Percentiles rank a stretch among this genome's conserved stretches.
Evolutionary conservation across 352 stramenopile species (phyloP).

Genomic region (Globisporangium irregulare): DNA sequence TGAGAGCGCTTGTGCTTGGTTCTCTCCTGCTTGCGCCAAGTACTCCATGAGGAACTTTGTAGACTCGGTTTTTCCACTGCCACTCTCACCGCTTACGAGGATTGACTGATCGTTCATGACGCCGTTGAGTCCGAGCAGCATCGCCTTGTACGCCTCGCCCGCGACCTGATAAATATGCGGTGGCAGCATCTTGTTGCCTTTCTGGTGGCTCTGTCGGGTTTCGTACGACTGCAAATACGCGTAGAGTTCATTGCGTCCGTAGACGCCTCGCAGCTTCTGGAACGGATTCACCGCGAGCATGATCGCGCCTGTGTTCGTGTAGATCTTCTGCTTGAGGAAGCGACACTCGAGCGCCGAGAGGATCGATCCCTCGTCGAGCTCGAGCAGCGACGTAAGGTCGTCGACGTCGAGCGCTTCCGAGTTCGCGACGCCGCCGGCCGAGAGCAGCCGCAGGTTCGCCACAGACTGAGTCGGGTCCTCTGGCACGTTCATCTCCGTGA

Average conservation of each 20-base stretch:
- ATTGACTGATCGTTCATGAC: constrained; percentile 76
- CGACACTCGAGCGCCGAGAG: constrained; percentile 65
- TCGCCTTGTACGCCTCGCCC: constrained; percentile 75
- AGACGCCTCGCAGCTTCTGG: constrained; percentile 62
- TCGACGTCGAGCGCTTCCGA: constrained; percentile 51
- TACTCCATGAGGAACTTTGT: constrained; percentile 91
- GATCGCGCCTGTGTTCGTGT: constrained; percentile 83
- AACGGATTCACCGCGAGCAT: constrained; percentile 85
- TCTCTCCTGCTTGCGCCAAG: constrained; percentile 71
- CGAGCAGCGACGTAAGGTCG: constrained; percentile 80
- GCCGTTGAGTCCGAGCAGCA: constrained; percentile 62
- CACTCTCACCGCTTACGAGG: constrained; percentile 83
- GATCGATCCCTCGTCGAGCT: constrained; percentile 71
- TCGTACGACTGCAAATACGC: constrained; percentile 71
- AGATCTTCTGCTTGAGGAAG: constrained; percentile 76
- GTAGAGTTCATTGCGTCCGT: constrained; percentile 48
- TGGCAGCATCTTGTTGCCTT: constrained; percentile 33
- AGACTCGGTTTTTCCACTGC: constrained; percentile 87
- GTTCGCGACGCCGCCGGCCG: neutral
- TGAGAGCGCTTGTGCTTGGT: constrained; percentile 61
- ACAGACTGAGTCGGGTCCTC: constrained; percentile 29
- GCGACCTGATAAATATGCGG: constrained; percentile 87
- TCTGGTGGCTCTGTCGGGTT: constrained; percentile 27
- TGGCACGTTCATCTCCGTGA: constrained; percentile 42
- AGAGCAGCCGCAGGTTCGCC: constrained; percentile 30